These are phyloP conservation scores for Pterocarpus santalinus DNA, from an alignment of 306 rosid species.

Conservation along the genomic window DNA sequence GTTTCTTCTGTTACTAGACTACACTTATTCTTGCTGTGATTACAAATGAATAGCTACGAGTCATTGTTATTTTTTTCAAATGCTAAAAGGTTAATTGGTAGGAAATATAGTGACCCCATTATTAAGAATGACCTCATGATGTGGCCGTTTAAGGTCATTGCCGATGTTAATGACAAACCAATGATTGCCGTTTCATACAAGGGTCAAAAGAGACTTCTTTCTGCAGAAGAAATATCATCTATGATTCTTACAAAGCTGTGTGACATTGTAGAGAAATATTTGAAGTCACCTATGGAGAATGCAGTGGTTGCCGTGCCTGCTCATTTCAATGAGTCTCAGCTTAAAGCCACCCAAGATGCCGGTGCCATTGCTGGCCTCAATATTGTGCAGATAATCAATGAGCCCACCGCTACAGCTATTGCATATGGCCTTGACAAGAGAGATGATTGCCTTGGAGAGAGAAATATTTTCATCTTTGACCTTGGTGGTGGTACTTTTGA, in stretches of 20 bases:
- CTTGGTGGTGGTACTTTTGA: slow-evolving; percentile 44
- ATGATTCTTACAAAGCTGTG: too few species aligned
- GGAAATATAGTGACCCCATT: slow-evolving; percentile 37
- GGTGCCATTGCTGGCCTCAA: slow-evolving; percentile 37
- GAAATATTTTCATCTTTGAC: slow-evolving; percentile 30
- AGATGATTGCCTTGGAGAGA: background rate
- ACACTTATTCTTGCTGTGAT: too few species aligned
- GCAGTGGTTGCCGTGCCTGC: slow-evolving; percentile 66
- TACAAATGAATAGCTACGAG: too few species aligned
- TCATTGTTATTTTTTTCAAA: background rate
- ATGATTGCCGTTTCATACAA: slow-evolving; percentile 56
- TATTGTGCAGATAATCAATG: slow-evolving; percentile 35
- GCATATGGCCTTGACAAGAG: slow-evolving; percentile 35
- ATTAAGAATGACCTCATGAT: slow-evolving; percentile 46
- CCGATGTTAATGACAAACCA: slow-evolving; percentile 47
- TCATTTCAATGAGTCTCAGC: slow-evolving; percentile 48
- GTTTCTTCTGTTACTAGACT: too few species aligned
- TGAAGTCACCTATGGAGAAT: slow-evolving; percentile 40
- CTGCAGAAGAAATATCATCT: slow-evolving; percentile 50
- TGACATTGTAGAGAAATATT: too few species aligned
- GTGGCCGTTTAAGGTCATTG: slow-evolving; percentile 54
- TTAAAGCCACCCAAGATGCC: slow-evolving; percentile 27
- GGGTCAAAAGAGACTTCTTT: slow-evolving; percentile 53
- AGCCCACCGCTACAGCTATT: slow-evolving; percentile 15
- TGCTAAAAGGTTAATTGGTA: background rate